Evolutionary conservation across 1,284 basidiomycete species (phyloP).

Genomic region (Cutaneotrichosporon sp.): DNA sequence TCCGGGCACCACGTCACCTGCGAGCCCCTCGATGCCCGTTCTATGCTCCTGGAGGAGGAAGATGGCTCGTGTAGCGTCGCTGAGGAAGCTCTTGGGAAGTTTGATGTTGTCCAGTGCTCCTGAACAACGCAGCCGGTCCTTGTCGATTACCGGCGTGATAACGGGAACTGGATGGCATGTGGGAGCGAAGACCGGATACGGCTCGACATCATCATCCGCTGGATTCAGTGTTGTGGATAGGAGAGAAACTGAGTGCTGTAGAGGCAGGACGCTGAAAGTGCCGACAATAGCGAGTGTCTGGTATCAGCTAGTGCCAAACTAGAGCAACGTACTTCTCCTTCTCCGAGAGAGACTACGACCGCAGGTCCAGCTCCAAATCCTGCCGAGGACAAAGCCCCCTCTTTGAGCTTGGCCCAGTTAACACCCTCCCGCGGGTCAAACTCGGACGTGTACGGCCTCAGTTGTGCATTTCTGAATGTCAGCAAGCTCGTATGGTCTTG

Average conservation of each 20-base stretch:
- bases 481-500: not conserved
- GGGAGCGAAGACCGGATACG: slow-evolving; percentile 49
- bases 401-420: slow-evolving; percentile 22
- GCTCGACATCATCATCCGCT: slow-evolving; percentile 46
- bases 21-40: slow-evolving; percentile 40
- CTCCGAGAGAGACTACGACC: not conserved
- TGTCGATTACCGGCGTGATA: slow-evolving; percentile 41
- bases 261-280: slow-evolving; percentile 33
- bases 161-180: slow-evolving; percentile 54
- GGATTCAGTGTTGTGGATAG: slow-evolving; percentile 47
- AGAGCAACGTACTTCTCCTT: not conserved
- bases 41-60: slow-evolving; percentile 40
- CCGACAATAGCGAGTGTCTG: slow-evolving; percentile 38
- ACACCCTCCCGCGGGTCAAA: slow-evolving; percentile 25
- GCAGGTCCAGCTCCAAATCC: slow-evolving; percentile 10
- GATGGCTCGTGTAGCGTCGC: slow-evolving; percentile 14
- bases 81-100: slow-evolving; percentile 22
- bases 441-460: slow-evolving; percentile 15
- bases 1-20: slow-evolving; percentile 40
- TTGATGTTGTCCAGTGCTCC: not conserved
- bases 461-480: not conserved
- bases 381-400: slow-evolving; percentile 16
- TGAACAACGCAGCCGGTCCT: not conserved
- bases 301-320: slow-evolving; percentile 8
- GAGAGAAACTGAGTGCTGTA: slow-evolving; percentile 28